Base-by-base conservation (phyloP, 2,329 filamentous ascomycete genomes). In the Blumeriella jaapii region DNA sequence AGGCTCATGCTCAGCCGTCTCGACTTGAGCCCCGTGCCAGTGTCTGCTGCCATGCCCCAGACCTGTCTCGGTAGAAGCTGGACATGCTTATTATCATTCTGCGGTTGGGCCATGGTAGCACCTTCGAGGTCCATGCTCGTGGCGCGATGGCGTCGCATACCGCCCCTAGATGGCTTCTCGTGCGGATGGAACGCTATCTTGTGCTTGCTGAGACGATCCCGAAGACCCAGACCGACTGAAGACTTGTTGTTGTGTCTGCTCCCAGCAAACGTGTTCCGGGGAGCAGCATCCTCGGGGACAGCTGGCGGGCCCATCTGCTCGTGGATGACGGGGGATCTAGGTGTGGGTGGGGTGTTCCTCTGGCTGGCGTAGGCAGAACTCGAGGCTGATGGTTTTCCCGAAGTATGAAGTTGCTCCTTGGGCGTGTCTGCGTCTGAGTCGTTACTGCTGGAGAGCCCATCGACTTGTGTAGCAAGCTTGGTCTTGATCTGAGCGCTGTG, bases 21-120 rank as follows among this genome's bases (percentile, higher is more conserved):
- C 18, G 82, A 77, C 61, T 87, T 89, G 55, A 82, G 68, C 7
- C 82, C 82, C 12, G 77, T 80, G 9, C 82, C 82, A 14, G 70
- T 69, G 34, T 76, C 74, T 2, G 82, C 79, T 1, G 74, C 67
- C 19, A 78, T 64, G 2, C 67, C 64, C 70, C 71, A 77, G 2
- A 69, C 64, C 22, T 68, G 57, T 58, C 62, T 43, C 7, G 38
- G 29, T 6, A 40, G 44, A 19, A 46, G 39, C n/a, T 44, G 38
- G 4, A 39, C 37, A 22, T 39, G 34, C 48, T 52, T 22, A 44
- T 55, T 26, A 52, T 42, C 18, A n/a, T 55, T 27, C 52, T 40
- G 28, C 55, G 44, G 14, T 45, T 41, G 11, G 41, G 44, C 23
- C 43, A 34, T 18, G 41, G 25, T 18, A 8, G 22, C 14, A 11